A percentile compares a stretch with the other conserved stretches of the same genome.
phyloP scores from a whole-genome alignment of 768 basidiomycete species.

The Psilocybe subaeruginosa region DNA sequence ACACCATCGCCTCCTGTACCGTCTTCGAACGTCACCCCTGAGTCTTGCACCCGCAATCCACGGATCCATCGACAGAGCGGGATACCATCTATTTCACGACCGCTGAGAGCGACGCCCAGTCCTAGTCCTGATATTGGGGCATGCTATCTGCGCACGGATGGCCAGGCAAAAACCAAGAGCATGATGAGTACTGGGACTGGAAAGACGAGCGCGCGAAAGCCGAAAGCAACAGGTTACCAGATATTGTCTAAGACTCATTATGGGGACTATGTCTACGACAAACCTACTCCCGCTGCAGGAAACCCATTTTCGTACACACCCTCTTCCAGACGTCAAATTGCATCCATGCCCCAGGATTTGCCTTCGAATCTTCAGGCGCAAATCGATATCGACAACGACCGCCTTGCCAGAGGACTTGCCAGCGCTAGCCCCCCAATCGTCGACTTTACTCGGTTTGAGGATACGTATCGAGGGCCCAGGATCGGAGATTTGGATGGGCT shows the following conservation, averaged over 20 bases:
- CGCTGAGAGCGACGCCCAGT: neutral
- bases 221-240: neutral
- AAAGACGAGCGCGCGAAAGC: conserved; percentile 6
- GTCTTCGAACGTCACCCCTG: neutral
- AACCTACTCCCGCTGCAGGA: neutral
- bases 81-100: conserved; percentile 1
- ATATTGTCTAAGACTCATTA: neutral
- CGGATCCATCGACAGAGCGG: conserved; percentile 2
- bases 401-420: conserved; percentile 4
- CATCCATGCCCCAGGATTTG: conserved; percentile 21
- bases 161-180: neutral
- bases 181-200: neutral
- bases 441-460: conserved; percentile 29
- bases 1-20: neutral
- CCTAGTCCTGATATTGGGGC: neutral
- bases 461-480: conserved; percentile 26
- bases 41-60: neutral
- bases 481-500: conserved; percentile 21
- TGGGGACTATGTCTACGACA: neutral
- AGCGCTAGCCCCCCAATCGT: conserved; percentile 25
- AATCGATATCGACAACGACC: conserved; percentile 5
- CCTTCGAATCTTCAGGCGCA: conserved; percentile 14
- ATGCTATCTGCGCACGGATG: neutral
- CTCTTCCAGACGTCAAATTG: conserved; percentile 11
- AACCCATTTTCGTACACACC: neutral